Conservation (phyloP, 331 rosid genomes). For the Acacia concinna region DNA sequence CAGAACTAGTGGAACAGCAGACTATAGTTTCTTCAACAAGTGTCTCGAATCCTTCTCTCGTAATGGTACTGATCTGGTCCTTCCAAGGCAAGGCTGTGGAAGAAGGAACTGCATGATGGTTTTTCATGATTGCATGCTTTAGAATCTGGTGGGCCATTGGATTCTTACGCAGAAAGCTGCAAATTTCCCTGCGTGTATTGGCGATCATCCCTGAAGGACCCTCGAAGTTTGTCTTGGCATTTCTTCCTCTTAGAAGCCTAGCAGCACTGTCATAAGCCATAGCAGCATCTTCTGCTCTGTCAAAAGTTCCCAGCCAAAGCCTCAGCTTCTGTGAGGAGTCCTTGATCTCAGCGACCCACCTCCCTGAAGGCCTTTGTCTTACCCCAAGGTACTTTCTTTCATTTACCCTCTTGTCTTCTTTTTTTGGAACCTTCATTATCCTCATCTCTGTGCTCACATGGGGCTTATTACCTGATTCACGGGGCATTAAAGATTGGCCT, state of each 20-base stretch:
- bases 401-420: too few relatives aligned
- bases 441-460: too few relatives aligned
- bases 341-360: slow-evolving; percentile 96
- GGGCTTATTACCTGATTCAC: slow-evolving; percentile 22
- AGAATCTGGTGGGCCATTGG: slow-evolving; percentile 70
- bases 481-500: slow-evolving; percentile 19
- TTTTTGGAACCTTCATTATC: too few relatives aligned
- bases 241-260: slow-evolving; percentile 79
- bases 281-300: slow-evolving; percentile 82
- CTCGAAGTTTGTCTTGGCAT: slow-evolving; percentile 84
- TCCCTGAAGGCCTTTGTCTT: slow-evolving; percentile 92
- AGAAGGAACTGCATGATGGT: slow-evolving; percentile 51
- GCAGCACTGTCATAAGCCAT: slow-evolving; percentile 84
- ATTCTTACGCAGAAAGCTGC: slow-evolving; percentile 56
- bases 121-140: slow-evolving; percentile 72
- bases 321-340: slow-evolving; percentile 85
- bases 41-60: slow-evolving; percentile 30
- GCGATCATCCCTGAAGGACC: slow-evolving; percentile 25
- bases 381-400: slow-evolving; percentile 73
- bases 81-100: slow-evolving; percentile 37
- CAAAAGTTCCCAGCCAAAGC: slow-evolving; percentile 90
- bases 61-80: slow-evolving; percentile 17
- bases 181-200: slow-evolving; percentile 39
- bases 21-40: slow-evolving; percentile 76
- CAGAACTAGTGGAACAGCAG: slow-evolving; percentile 54